Conservation (phyloP, 768 basidiomycete species). For the Cystofilobasidium ferigula region DNA sequence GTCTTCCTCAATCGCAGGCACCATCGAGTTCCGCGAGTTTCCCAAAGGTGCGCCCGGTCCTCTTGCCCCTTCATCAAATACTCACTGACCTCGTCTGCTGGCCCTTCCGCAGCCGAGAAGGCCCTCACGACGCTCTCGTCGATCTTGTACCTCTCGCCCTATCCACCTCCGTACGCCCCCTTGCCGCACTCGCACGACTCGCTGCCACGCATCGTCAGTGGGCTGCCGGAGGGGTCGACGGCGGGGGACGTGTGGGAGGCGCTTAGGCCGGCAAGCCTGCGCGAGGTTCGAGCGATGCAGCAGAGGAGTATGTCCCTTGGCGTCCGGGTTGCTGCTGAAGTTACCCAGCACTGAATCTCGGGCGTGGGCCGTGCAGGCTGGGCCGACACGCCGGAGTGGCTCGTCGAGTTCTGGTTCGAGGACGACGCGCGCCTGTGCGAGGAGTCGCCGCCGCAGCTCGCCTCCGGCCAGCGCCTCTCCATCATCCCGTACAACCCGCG, state of each 20-base stretch:
- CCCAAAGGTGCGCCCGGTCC: background rate
- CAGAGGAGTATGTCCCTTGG: background rate
- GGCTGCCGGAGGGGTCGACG: slow-evolving; percentile 57
- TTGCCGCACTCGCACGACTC: slow-evolving; percentile 63
- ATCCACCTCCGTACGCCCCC: slow-evolving; percentile 66
- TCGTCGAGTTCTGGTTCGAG: slow-evolving; percentile 27
- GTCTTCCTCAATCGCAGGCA: background rate
- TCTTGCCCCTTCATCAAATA: too few relatives aligned
- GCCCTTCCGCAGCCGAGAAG: slow-evolving; percentile 60
- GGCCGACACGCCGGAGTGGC: background rate
- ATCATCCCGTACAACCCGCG: slow-evolving; percentile 19
- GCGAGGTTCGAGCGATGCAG: slow-evolving; percentile 31
- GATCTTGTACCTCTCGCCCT: slow-evolving; percentile 63
- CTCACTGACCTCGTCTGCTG: background rate
- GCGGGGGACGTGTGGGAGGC: slow-evolving; percentile 71
- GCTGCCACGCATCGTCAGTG: slow-evolving; percentile 68
- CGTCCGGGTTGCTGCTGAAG: too few relatives aligned
- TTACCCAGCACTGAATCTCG: too few relatives aligned
- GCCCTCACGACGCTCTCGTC: slow-evolving; percentile 67
- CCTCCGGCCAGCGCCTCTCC: background rate
- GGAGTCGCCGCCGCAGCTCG: background rate
- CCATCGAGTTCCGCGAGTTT: slow-evolving; percentile 9
- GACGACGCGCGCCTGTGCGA: slow-evolving; percentile 22
- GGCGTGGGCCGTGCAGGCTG: too few relatives aligned
- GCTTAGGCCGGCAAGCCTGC: slow-evolving; percentile 56